Evolutionary conservation across 805 yeast genomes (phyloP).

Genomic region (Nakazawaea wickerhamii): DNA sequence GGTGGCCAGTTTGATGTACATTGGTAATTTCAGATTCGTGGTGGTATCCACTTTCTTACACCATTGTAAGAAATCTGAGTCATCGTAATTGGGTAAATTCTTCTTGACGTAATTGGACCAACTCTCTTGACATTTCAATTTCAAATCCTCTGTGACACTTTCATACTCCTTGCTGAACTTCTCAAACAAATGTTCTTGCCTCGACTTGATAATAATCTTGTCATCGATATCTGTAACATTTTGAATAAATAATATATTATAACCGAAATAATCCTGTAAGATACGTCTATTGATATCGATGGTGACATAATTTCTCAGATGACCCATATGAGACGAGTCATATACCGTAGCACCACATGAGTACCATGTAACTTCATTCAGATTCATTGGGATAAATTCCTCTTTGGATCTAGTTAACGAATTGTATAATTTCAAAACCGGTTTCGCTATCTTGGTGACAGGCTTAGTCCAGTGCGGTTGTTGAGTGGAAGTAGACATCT

Average conservation of each 20-base stretch:
- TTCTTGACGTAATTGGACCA: constrained; percentile 43
- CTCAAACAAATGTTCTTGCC: constrained; percentile 79
- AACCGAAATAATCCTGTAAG: constrained; percentile 86
- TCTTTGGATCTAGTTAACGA: constrained; percentile 79
- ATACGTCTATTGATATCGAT: constrained; percentile 90
- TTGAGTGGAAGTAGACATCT: constrained; percentile 4
- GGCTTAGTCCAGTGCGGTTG: constrained; percentile 29
- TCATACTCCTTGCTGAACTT: constrained; percentile 37
- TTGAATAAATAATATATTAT: constrained; percentile 82
- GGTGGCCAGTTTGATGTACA: constrained; percentile 66
- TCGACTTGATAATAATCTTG: constrained; percentile 89
- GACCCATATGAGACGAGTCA: constrained; percentile 96
- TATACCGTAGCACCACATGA: constrained; percentile 98
- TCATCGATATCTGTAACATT: constrained; percentile 99
- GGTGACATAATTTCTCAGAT: constrained; percentile 94
- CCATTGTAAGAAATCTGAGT: constrained; percentile 47
- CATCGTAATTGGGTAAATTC: constrained; percentile 43
- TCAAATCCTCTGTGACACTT: constrained; percentile 30
- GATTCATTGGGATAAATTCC: constrained; percentile 64
- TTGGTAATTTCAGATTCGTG: constrained; percentile 76
- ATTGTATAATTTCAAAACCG: constrained; percentile 66
- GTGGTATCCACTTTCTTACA: constrained; percentile 40
- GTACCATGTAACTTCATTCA: constrained; percentile 81
- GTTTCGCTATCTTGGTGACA: constrained; percentile 18
- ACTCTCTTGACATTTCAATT: constrained; percentile 35